Evolutionary conservation across 495 filamentous ascomycete species (phyloP).

Genomic region (Polyplosphaeria fusca): DNA sequence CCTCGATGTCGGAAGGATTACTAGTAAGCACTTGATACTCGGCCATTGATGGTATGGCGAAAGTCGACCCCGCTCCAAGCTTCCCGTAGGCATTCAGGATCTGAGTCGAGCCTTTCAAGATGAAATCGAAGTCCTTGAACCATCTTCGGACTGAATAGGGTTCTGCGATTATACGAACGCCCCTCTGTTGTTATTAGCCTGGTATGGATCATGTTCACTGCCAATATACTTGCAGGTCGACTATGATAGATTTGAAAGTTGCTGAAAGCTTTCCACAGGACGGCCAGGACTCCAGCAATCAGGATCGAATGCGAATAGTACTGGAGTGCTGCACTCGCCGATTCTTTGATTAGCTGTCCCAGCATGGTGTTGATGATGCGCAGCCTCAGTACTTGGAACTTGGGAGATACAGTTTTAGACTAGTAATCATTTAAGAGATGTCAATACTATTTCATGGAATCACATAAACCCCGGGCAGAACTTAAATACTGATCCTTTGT

Average conservation of each 20-base stretch:
- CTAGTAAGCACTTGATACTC: slow-evolving; percentile 8
- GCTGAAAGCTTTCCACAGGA: background rate
- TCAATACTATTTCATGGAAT: background rate
- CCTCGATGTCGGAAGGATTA: background rate
- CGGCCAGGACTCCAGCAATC: background rate
- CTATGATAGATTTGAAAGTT: background rate
- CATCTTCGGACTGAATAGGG: background rate
- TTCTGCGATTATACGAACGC: background rate
- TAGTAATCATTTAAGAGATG: background rate
- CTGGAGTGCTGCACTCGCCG: background rate
- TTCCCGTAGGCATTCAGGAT: background rate
- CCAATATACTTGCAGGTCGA: background rate
- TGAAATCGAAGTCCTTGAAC: background rate
- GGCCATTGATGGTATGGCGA: slow-evolving; percentile 8
- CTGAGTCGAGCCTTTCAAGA: background rate
- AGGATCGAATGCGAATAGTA: background rate
- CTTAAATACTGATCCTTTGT: too few species aligned
- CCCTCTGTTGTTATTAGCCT: background rate
- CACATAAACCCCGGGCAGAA: too few species aligned
- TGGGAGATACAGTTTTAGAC: too few species aligned
- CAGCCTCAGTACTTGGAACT: too few species aligned
- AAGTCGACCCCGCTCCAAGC: background rate
- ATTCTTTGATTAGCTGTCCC: background rate
- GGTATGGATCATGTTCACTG: background rate
- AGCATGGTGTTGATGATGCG: background rate